Evolutionary conservation across 2,329 filamentous ascomycete genomes (phyloP), one percentile per base, ranked within the genome.

Genomic region (Elsinoe perseae): DNA sequence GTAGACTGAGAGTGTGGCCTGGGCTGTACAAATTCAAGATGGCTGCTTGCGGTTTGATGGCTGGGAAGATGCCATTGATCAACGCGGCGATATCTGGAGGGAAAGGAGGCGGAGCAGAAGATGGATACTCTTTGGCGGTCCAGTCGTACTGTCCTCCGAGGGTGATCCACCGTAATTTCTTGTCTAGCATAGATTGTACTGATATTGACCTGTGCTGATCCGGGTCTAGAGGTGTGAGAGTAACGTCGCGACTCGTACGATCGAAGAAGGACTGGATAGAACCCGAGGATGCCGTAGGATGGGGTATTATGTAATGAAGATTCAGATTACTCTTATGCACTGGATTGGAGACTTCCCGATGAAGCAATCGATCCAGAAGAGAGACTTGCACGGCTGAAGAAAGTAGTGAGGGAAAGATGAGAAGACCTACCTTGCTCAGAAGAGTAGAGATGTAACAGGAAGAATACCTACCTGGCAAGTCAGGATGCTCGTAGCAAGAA

Each of bases 121-220:
- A 69, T 0, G 91, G 90, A 66, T 97, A 97, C 10, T 81, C 74
- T 62, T 95, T 91, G 57, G 82, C 81, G 0, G 90, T 95, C 93
- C 92, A 97, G 73, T 97, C 88, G 70, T 97, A 97, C 69, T 97
- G 93, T 0, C 90, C 92, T 50, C 93, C 93, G 2, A 98, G 80
- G 0, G 92, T 97, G 40, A 95, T 81, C 93, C 93, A 98, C 63
- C 92, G 89, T 21, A 97, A 79, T 60, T 88, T 91, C 60, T 85
- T 86, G 57, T 84, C 81, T 42, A 97, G 76, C 27, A 92, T 81
- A 65, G 85, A 84, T 50, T 80, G 75, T 54, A 87, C 75, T 1
- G 81, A 79, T 8, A 96, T 75, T 2, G 88, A 78, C 59, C 85
- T 87, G 71, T 96, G 91, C n/a, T 90, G 72, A 0, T 69, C 61